These are phyloP conservation scores for Neurospora discreta DNA, from an alignment of 495 filamentous ascomycete genomes.

Conservation along the genomic window DNA sequence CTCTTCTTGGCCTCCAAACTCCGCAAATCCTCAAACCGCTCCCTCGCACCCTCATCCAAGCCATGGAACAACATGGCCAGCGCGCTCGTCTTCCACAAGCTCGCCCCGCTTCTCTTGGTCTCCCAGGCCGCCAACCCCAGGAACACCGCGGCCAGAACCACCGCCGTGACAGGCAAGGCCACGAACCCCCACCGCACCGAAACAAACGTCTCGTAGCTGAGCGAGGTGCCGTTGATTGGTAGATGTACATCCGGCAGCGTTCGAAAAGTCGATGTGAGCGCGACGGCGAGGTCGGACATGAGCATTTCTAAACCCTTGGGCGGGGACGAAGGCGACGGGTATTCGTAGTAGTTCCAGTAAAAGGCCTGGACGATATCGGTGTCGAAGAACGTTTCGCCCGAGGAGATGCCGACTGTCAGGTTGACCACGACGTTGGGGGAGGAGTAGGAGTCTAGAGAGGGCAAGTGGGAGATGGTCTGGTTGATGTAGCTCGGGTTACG, in stretches of 20 bases:
- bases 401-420: constrained; percentile 15
- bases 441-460: not conserved
- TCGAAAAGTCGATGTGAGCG: not conserved
- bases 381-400: constrained; percentile 18
- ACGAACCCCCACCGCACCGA: constrained; percentile 7
- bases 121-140: not conserved
- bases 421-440: constrained; percentile 13
- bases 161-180: not conserved
- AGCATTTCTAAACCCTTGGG: constrained; percentile 10
- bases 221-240: constrained; percentile 1
- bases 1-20: constrained; percentile 10
- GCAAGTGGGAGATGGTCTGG: constrained; percentile 4
- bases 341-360: constrained; percentile 22
- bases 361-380: constrained; percentile 19
- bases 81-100: constrained; percentile 17
- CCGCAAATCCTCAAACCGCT: constrained; percentile 6
- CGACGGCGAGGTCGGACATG: constrained; percentile 5
- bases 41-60: constrained; percentile 9
- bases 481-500: constrained; percentile 3
- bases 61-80: constrained; percentile 17
- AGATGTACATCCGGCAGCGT: not conserved
- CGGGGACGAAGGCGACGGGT: not conserved
- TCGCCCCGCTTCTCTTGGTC: constrained; percentile 3
- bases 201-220: not conserved
- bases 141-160: constrained; percentile 5